Base-by-base conservation (phyloP, 2,329 filamentous ascomycete species). In the Mycosphaerella sp. region DNA sequence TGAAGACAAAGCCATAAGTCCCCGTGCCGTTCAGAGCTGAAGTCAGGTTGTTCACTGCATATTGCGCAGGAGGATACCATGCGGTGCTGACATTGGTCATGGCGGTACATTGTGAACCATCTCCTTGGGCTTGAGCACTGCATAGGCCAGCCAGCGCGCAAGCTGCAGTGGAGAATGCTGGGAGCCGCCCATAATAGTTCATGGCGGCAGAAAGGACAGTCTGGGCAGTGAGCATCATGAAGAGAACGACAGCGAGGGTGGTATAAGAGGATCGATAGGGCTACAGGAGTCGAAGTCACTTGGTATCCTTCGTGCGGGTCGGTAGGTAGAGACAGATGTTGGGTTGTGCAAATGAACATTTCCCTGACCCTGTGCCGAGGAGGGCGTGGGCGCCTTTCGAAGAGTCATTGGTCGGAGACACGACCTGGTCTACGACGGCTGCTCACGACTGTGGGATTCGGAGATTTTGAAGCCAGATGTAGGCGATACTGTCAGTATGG, bases 1-100 rank as follows among this genome's bases (percentile, higher is more conserved):
- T 83, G 72, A 84, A 93, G 14, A 87, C 77, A 67, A 89, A 91
- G 1, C 85, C 87, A 67, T 89, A 84, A 0, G 83, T 78, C 1
- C 85, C 87, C 1, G 76, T 73, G 6, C 78, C 76, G 54, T 78
- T 74, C 47, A 89, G 67, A 0, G 80, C 83, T 4, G 72, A 68
- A 0, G 73, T 72, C 3, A 90, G 72, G 62, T 84, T 76, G 65
- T 88, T 89, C 61, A 88, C 75, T 44, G 72, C 66, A 4, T 76
- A 78, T 17, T 74, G 65, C 12, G 74, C 71, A 0, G 84, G 84
- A 10, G 82, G 66, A 67, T 84, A 71, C 84, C 84, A 87, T 45
- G 66, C 64, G 10, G 78, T 62, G 59, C 80, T 76, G 39, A 66
- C 58, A 36, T 64, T 62, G 1, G 50, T 49, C 14, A 55, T 56